Percentiles rank a stretch among this genome's conserved stretches.
phyloP scores from a whole-genome alignment of 1,284 basidiomycete species.

The Bjerkandera adusta region DNA sequence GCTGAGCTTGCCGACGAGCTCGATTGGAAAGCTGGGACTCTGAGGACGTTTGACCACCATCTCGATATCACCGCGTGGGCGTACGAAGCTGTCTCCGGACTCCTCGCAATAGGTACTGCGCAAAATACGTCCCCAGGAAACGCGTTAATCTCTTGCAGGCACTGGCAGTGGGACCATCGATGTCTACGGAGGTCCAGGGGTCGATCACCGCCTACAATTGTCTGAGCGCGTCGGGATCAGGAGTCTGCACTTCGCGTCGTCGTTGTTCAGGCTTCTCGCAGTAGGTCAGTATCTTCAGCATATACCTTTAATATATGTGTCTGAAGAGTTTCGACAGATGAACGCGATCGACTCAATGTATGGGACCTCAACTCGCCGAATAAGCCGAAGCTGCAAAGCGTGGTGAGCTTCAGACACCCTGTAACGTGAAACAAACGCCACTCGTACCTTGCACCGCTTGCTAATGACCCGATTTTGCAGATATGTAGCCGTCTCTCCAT shows the following conservation, averaged over 20 bases:
- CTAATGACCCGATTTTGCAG: slow-evolving; percentile 32
- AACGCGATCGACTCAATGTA: slow-evolving; percentile 61
- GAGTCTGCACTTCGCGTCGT: slow-evolving; percentile 61
- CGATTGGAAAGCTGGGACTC: slow-evolving; percentile 54
- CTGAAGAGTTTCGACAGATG: slow-evolving; percentile 43
- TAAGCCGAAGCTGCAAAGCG: slow-evolving; percentile 52
- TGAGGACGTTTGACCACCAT: slow-evolving; percentile 49
- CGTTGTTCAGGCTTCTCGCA: slow-evolving; percentile 56
- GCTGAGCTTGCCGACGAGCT: slow-evolving; percentile 48
- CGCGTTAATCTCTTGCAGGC: slow-evolving; percentile 40
- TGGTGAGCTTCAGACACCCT: slow-evolving; percentile 47
- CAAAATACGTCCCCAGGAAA: no score
- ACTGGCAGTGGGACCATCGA: slow-evolving; percentile 54
- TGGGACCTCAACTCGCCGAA: slow-evolving; percentile 63
- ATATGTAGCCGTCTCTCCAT: slow-evolving; percentile 63
- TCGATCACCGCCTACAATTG: slow-evolving; percentile 51
- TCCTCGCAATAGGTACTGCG: slow-evolving; percentile 65
- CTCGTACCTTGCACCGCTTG: slow-evolving; percentile 16
- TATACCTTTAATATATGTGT: no score
- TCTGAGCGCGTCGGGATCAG: slow-evolving; percentile 51
- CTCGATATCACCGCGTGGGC: slow-evolving; percentile 62
- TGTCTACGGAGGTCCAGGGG: slow-evolving; percentile 65
- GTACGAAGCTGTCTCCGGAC: slow-evolving; percentile 68
- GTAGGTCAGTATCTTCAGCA: slow-evolving; percentile 46
- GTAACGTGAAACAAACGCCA: slow-evolving; percentile 38